Evolutionary conservation across 768 basidiomycete genomes (phyloP), one percentile per base, ranked within the genome.

Genomic region (Tricholoma flavovirens): DNA sequence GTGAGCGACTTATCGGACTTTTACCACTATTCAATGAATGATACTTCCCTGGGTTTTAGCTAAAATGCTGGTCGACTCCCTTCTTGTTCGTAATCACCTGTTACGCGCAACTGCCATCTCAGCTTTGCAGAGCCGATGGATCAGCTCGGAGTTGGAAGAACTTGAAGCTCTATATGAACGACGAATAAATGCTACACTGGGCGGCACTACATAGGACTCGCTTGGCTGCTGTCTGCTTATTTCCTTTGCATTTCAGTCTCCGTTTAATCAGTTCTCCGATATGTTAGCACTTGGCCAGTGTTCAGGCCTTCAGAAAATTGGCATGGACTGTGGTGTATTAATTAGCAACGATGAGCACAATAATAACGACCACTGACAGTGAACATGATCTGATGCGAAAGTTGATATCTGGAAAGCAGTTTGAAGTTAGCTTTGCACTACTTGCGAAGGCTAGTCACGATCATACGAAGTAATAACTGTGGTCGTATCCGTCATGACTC

Each of bases 311-410:
- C 60, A 98, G 76, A 71, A 88, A 88, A 66, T 89, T 87, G 22
- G 93, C 91, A 60, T 98, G 95, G 77, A 87, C 96, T 86, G 63
- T 58, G 43, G 70, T 56, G 51, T 65, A 57, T 49, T 53, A 58
- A 22, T 24, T 9, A 58, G 43, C 21, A 55, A 35, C 26, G 52
- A 17, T 9, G 30, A 14, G 32, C 22, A 58, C 51, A 67, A 60
- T 53, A 38, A 53, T 32, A 53, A 10, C 51, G 40, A 26, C 12
- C 54, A 73, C 88, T 71, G 60, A 91, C 91, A 98, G 52, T 86
- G 87, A 60, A 98, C 78, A 64, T 99, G 96, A 62, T 94, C 94
- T 10, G 86, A 77, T 15, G 84, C 87, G 66, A 96, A 96, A 2
- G 91, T 93, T 0, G 93, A 93, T 43, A 97, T 87, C 92, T 93